These are phyloP conservation scores for Phytophthora hibernalis DNA, from an alignment of 352 stramenopile genomes.

Conservation along the genomic window DNA sequence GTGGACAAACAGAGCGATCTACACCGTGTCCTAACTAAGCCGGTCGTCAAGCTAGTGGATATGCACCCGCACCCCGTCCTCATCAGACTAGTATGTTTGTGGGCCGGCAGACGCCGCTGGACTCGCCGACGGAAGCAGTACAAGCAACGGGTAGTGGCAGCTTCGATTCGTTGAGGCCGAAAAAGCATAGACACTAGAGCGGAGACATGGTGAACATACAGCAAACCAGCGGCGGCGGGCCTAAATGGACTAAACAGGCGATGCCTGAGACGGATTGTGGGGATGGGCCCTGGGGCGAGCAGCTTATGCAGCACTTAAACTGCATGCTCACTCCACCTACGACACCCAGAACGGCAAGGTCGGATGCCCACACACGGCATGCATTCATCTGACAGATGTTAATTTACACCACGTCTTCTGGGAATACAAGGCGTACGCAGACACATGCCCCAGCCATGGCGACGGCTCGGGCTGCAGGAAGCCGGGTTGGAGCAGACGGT, in stretches of 20 bases:
- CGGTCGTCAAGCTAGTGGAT: too few species aligned
- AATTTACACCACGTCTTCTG: too few species aligned
- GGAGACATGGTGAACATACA: neutral
- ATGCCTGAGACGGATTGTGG: neutral
- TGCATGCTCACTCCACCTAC: neutral
- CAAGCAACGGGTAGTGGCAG: neutral
- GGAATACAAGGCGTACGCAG: too few species aligned
- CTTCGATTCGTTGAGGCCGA: neutral
- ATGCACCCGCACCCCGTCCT: neutral
- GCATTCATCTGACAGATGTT: too few species aligned
- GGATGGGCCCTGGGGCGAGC: neutral
- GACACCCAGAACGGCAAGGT: neutral
- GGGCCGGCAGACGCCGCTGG: neutral
- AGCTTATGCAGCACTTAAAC: neutral
- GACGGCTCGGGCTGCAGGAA: too few species aligned
- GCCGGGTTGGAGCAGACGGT: too few species aligned
- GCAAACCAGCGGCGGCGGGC: neutral
- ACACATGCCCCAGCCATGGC: too few species aligned
- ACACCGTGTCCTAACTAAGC: too few species aligned
- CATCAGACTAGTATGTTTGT: neutral
- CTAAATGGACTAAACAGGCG: neutral
- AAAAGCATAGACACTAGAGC: neutral
- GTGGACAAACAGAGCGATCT: too few species aligned
- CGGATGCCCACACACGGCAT: neutral
- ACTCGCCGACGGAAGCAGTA: neutral